phyloP scores from a whole-genome alignment of 1,284 basidiomycete species.

The Leccinum pallidistipes region DNA sequence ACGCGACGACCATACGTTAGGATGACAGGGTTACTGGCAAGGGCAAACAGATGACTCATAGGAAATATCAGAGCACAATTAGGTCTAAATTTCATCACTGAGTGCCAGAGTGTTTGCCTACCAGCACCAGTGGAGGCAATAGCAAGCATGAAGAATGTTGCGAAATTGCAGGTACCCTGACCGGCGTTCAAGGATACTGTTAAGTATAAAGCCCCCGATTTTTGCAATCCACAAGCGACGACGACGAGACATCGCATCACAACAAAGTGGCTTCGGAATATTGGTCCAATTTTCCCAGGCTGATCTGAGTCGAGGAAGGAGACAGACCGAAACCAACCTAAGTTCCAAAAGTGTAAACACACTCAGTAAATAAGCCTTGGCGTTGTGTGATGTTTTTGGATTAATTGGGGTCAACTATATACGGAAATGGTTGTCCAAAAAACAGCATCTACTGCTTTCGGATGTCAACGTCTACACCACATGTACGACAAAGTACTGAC shows the following conservation, averaged over 20 bases:
- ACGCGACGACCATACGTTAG: not conserved
- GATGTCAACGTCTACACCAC: constrained; percentile 10
- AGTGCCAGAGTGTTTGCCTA: not conserved
- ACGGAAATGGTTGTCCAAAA: constrained; percentile 22
- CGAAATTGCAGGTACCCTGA: not conserved
- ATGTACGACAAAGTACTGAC: constrained; percentile 17
- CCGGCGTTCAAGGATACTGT: not conserved
- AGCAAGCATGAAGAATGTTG: not conserved
- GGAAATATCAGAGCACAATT: not conserved
- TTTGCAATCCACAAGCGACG: not conserved
- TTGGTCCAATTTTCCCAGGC: not conserved
- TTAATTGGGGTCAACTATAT: constrained; percentile 21
- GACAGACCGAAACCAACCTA: not conserved
- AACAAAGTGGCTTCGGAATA: not conserved
- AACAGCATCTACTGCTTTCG: constrained; percentile 27
- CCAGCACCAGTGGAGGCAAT: not conserved
- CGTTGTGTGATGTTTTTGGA: constrained; percentile 16
- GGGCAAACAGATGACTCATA: not conserved
- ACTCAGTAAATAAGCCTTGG: not conserved
- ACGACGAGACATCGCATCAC: not conserved
- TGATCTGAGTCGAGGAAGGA: not conserved
- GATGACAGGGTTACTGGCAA: no score
- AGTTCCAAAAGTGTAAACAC: not conserved
- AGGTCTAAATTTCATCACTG: not conserved
- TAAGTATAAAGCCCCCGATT: not conserved